Evolutionary conservation across 1,284 basidiomycete genomes (phyloP), one percentile per base, ranked within the genome.

Genomic region (Ustilago vetiveriae): DNA sequence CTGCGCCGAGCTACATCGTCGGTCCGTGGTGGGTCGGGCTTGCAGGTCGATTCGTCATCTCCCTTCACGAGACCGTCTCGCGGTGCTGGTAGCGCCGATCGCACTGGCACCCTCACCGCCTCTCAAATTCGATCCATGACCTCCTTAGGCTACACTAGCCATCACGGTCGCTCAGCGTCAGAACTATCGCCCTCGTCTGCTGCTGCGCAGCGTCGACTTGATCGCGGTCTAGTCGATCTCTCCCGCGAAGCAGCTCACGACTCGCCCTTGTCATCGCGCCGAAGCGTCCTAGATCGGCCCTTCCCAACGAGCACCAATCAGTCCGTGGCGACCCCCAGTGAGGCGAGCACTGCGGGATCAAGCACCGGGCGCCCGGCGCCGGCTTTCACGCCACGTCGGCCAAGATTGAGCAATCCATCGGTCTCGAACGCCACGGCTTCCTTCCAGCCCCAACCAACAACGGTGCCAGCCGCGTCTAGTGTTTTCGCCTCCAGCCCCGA

Each of bases 351-450:
- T 22, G 10, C 43, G 5, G 52, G 22, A 23, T 14, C 41, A 27
- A 37, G 26, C 14, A 23, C 41, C 3, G 6, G 49, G 3, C 45
- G 46, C 29, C 42, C 54, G 9, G 30, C 62, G 23, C 54, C 37
- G 5, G 50, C 45, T 13, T 66, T 74, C 23, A 60, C 54, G n/a
- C 72, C 68, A 16, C 62, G 68, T 33, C 51, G 58, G 7, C 68
- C 72, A 2, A 48, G 60, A 39, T 50, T 74, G 16, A 71, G 67
- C 67, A 72, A 72, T 35, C 72, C 72, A 2, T 67, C 62, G 4
- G 68, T 72, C 13, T 72, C 72, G 27, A 72, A 66, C 27, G 69
- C 69, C 22, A 72, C 69, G 8, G 69, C 69, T 0, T 58, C 55
- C 0, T 62, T 48, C 19, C 54, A 63, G 24, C 60, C 67, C 0